Conservation (phyloP, 257 asterid genomes). For the Primulina huaijiensis region DNA sequence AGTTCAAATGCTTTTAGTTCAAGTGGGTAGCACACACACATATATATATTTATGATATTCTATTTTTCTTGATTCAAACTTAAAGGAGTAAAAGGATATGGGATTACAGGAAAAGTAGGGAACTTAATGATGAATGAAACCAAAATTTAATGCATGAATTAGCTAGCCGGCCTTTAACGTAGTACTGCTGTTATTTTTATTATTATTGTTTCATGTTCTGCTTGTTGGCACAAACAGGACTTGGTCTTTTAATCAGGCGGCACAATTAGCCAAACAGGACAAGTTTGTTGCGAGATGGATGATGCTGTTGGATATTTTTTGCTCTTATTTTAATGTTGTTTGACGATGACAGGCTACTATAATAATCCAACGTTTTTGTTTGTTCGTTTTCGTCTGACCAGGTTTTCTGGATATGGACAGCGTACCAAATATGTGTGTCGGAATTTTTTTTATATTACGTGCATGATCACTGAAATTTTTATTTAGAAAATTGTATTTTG, state of each 20-base stretch:
- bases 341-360: not conserved
- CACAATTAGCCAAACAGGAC: no score
- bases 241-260: not conserved
- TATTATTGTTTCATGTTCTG: no score
- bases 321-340: constrained; percentile 9
- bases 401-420: constrained; percentile 15
- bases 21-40: not conserved
- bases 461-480: no score
- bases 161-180: not conserved
- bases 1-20: not conserved
- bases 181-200: not conserved
- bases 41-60: no score
- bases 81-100: not conserved
- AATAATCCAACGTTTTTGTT: not conserved
- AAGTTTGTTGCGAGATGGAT: no score
- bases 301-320: not conserved
- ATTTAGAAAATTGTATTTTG: no score
- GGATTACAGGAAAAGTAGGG: not conserved
- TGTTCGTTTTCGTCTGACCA: not conserved
- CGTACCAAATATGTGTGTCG: no score
- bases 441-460: no score
- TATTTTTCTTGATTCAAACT: not conserved
- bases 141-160: no score
- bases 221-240: not conserved
- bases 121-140: not conserved